Evolutionary conservation across 345 rosid species (phyloP), one percentile per base, ranked within the genome.

Genomic region (Hibiscus trionum): DNA sequence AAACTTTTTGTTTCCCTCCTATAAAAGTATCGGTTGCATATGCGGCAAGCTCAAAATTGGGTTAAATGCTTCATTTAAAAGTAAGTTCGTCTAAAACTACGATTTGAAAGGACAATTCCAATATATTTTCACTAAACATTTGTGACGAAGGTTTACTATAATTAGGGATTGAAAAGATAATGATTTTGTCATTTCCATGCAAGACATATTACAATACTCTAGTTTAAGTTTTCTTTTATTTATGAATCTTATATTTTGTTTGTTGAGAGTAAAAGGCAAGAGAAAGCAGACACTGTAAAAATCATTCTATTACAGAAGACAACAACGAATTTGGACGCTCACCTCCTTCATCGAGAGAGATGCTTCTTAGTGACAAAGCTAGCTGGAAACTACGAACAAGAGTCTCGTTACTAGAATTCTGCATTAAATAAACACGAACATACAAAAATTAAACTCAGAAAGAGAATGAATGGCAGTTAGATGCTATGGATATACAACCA

Each of bases 311-410:
- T 17, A 29, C 53, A 65, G 17, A 52, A 44, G 53, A 64, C 52
- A 27, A 57, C 15, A 9, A 9, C 1, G 15, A 46, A 3, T 53
- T 49, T 47, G 66, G 66, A 53, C 78, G 61, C 82, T 84, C 71
- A 95, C 99, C 96, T 83, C 80, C 95, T 84, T 86, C 87, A 39
- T 75, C 82, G 27, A 90, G 84, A 80, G 97, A 88, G 69, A 90
- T 80, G 77, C 87, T 82, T 74, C 89, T 88, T 83, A 95, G 79
- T 65, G 98, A 89, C 81, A 95, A 88, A 59, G 94, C 97, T 61
- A 92, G 88, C 81, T 95, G 99, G 80, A 90, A 90, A 76, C 98
- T 89, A 76, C 93, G 89, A 73, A 85, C 81, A 71, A 95, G 84
- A 60, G 80, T 83, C 67, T 95, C 90, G 61, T 84, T 81, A 76